Base-by-base conservation (phyloP, 768 basidiomycete species). In the Tephrocybe rancida region DNA sequence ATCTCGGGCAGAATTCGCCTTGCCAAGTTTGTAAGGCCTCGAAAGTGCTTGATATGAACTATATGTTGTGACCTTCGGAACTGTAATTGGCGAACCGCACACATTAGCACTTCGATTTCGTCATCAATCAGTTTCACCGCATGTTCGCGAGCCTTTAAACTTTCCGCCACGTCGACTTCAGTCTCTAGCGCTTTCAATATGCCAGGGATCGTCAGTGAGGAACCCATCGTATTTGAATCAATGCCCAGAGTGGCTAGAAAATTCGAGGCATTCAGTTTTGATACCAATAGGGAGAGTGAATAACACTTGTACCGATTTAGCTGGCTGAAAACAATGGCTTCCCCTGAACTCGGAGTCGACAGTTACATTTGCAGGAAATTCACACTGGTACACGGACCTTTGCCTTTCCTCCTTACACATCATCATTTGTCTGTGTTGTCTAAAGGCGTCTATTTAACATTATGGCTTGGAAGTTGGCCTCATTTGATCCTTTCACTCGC, bases 1-100 rank as follows among this genome's bases (percentile, higher is more conserved):
- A 86, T 64, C 61, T 87, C 85, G 1, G 69, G 68, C 3, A 83
- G 82, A 50, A 84, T 70, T 21, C 77, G 80, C n/a, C 75, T 74
- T 7, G 83, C 84, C 35, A 85, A 73, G 1, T 83, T 82, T 41
- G 80, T 75, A 30, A 77, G 65, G 25, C 82, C 79, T 56, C 70
- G 73, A 59, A 66, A 77, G 27, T 69, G 70, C 29, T 68, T 69
- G 53, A 84, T 78, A 24, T 70, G 66, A n/a, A 72, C 68, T 43
- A 69, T 54, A 61, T 83, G 75, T 48, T 72, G 64, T 37, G 62
- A 59, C 64, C 74, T 79, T 60, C 70, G 70, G 48, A 74, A 68
- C 51, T 77, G 72, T 19, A 84, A 68, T 44, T 66, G 70, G 37
- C 74, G 71, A 39, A 82, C 64, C 11, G 71, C 66, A 35, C 64